Evolutionary conservation across 2,329 filamentous ascomycete genomes (phyloP).

Genomic region (Hypoxylon sp.): DNA sequence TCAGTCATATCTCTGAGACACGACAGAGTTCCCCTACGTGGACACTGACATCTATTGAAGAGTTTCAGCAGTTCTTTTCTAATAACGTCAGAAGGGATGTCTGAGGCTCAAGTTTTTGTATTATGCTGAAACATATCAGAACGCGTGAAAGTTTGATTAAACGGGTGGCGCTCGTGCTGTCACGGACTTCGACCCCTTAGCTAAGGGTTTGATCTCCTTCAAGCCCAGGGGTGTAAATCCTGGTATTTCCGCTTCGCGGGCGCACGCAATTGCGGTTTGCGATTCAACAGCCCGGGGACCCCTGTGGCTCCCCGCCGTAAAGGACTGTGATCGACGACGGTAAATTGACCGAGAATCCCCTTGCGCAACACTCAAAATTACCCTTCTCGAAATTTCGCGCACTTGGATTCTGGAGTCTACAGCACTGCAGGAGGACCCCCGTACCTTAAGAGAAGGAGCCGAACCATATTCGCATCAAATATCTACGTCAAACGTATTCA

Average conservation of each 20-base stretch:
- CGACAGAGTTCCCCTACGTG: background rate
- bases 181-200: constrained; percentile 33
- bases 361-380: constrained; percentile 30
- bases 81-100: constrained; percentile 26
- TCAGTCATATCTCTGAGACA: constrained; percentile 7
- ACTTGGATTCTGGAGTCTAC: constrained; percentile 22
- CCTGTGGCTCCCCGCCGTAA: constrained; percentile 29
- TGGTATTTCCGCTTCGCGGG: constrained; percentile 42
- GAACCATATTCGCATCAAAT: background rate
- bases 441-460: background rate
- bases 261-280: constrained; percentile 38
- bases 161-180: constrained; percentile 34
- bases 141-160: constrained; percentile 38
- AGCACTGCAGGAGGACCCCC: too few species aligned
- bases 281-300: constrained; percentile 33
- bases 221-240: constrained; percentile 35
- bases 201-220: constrained; percentile 42
- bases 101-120: constrained; percentile 30
- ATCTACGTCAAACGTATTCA: background rate
- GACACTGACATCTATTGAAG: constrained; percentile 23
- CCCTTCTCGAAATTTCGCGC: constrained; percentile 24
- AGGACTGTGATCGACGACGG: constrained; percentile 34
- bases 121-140: constrained; percentile 39
- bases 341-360: constrained; percentile 39
- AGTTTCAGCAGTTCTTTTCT: constrained; percentile 17